Base-by-base conservation (phyloP, 305 asterid genomes). In the Ilex paraguariensis region DNA sequence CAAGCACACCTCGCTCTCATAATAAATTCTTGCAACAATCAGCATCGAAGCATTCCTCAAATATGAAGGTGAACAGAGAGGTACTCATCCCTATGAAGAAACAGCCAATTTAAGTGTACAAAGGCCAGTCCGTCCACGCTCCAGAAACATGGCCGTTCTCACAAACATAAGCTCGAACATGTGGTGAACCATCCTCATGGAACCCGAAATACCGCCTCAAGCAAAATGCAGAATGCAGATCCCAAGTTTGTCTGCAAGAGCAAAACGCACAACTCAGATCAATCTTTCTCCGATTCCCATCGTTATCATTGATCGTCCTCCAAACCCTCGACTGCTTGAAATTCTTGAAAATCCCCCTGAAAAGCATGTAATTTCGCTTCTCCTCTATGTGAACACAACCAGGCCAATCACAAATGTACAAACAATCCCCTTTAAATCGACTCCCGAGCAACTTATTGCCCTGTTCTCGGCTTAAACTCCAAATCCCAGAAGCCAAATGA, bases 61-160 rank as follows among this genome's bases (percentile, higher is more conserved):
- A 36, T 36, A 36, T 36, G 42, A 36, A 36, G 42, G 9, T 4
- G 9, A 36, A 36, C 42, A 36, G 42, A 36, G 6, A 36, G 42
- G 42, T 36, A 36, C 42, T 8, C 42, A 36, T 36, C 6, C 28
- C 28, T 21, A 21, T 21, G 9, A 36, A 36, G 42, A 36, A 36
- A 8, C 42, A 36, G 42, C 42, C 42, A 36, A 3, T 36, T 78
- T 82, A 89, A 39, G 85, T 87, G 72, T 90, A 93, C 68, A 87
- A 63, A 44, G 99, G 95, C 96, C 92, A 87, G 68, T 93, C 95
- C 30, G 99, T 93, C 99, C 99, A 90, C 3, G 99, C 97, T 4
- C 99, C 99, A 0, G 97, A 86, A 64, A 93, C 96, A 74, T 90
- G 97, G 11, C 97, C 99, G 57, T 86, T 93, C 76, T 93, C 96